A percentile compares a stretch with the other conserved stretches of the same genome.
These are phyloP conservation scores for Aspergillus saccharolyticus DNA, from an alignment of 495 filamentous ascomycete species.

Conservation along the genomic window DNA sequence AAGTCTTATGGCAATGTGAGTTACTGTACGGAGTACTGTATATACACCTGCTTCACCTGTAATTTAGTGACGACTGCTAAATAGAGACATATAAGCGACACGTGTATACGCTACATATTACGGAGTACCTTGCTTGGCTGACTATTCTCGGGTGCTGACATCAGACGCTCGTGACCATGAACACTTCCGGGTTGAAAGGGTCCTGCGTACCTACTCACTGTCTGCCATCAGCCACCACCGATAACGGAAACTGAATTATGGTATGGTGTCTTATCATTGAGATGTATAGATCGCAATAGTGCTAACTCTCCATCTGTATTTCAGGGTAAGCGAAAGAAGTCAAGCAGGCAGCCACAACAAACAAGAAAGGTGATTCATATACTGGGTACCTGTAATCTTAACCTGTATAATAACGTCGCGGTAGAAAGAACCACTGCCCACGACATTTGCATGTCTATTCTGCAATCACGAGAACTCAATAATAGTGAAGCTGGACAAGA, in stretches of 20 bases:
- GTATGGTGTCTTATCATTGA: constrained; percentile 3
- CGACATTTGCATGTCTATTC: constrained; percentile 90
- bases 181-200: neutral
- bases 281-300: neutral
- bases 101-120: too few species aligned
- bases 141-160: neutral
- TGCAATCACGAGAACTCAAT: constrained; percentile 96
- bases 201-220: too few species aligned
- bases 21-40: too few species aligned
- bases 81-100: too few species aligned
- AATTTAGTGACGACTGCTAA: too few species aligned
- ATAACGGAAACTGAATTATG: constrained; percentile 6
- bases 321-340: constrained; percentile 95
- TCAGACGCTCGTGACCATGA: neutral
- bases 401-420: constrained; percentile 6
- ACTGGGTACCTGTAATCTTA: neutral
- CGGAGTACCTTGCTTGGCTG: neutral
- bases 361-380: constrained; percentile 64
- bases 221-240: too few species aligned
- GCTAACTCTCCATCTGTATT: neutral
- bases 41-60: too few species aligned
- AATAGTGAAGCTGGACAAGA: constrained; percentile 85
- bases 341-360: constrained; percentile 73
- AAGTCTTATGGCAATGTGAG: too few species aligned
- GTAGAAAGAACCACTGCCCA: constrained; percentile 82